These are phyloP conservation scores for Strobilomyces confusus DNA, from an alignment of 768 basidiomycete species.

Conservation along the genomic window DNA sequence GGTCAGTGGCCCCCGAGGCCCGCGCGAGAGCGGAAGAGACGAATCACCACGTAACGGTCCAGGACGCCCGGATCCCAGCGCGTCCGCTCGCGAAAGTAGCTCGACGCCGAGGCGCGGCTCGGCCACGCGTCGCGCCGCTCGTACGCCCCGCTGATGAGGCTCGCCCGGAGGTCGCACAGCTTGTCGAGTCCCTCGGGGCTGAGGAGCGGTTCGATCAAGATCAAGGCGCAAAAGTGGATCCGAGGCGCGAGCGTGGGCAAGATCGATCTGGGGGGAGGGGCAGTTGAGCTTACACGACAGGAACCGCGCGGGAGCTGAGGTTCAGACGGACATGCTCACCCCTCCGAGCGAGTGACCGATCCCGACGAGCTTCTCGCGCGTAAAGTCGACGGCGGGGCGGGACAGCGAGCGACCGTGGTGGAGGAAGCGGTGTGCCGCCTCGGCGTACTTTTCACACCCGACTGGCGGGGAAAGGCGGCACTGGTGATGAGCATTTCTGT, in stretches of 20 bases:
- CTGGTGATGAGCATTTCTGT: neutral
- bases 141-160: slow-evolving; percentile 45
- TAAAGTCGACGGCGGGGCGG: slow-evolving; percentile 39
- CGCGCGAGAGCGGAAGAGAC: neutral
- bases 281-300: neutral
- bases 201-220: slow-evolving; percentile 65
- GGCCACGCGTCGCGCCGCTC: slow-evolving; percentile 53
- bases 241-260: slow-evolving; percentile 45
- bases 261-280: slow-evolving; percentile 39
- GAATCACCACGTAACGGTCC: slow-evolving; percentile 49
- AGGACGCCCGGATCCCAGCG: slow-evolving; percentile 55
- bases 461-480: slow-evolving; percentile 34
- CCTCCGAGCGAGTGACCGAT: slow-evolving; percentile 70
- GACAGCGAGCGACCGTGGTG: slow-evolving; percentile 28
- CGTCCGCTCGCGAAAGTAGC: slow-evolving; percentile 33
- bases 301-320: neutral
- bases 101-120: slow-evolving; percentile 39
- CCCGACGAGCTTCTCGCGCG: slow-evolving; percentile 49
- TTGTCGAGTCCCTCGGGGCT: slow-evolving; percentile 45
- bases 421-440: slow-evolving; percentile 56
- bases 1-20: neutral
- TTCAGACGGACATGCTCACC: slow-evolving; percentile 51
- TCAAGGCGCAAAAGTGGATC: slow-evolving; percentile 45
- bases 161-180: slow-evolving; percentile 37
- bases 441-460: slow-evolving; percentile 61